Base-by-base conservation (phyloP, 108 stramenopile species). In the Cafeteria roenbergensis region DNA sequence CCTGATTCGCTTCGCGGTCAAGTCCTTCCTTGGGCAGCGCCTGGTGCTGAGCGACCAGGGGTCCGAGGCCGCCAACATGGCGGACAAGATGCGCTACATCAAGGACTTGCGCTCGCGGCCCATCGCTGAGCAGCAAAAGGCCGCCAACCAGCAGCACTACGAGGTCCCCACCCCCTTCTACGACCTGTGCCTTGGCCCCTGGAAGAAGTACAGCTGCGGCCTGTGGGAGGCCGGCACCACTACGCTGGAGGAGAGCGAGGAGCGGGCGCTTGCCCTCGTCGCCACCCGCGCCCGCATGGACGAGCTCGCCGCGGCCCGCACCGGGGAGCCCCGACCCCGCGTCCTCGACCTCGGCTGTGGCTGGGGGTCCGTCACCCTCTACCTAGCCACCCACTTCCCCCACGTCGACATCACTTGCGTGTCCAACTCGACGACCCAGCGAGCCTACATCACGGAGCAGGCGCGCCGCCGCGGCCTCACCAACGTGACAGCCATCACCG, bases 91-190 rank as follows among this genome's bases (percentile, higher is more conserved):
- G 17, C 12, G 48, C 34, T 75, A 71, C 65, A 32, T 73, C 34
- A 9, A 62, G 52, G 81, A 80, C 52, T 70, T 84, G 26, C 51
- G 63, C 35, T 36, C 38, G 28, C 59, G 88, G 62, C 68, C 80
- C 51, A 93, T 94, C 69, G 95, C 95, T 36, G 85, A 87, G 70
- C 79, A 80, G 24, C 87, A 89, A 28, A 70, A 82, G 8, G 88
- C 61, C 33, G 93, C 95, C 24, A 94, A 94, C 73, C 83, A 86
- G 32, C 95, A 97, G 74, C 95, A 97, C 76, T 97, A 97, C 71
- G 95, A 97, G 69, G 91, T 97, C 17, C 90, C 87, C 38, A 86
- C 91, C 29, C 78, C 78, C 30, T 91, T 97, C 65, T 97, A 92
- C 72, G 79, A 78, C 60, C 53, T 84, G 48, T 85, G 80, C 64